Base-by-base conservation (phyloP, 2,329 filamentous ascomycete species). In the Aspergillus sp. region DNA sequence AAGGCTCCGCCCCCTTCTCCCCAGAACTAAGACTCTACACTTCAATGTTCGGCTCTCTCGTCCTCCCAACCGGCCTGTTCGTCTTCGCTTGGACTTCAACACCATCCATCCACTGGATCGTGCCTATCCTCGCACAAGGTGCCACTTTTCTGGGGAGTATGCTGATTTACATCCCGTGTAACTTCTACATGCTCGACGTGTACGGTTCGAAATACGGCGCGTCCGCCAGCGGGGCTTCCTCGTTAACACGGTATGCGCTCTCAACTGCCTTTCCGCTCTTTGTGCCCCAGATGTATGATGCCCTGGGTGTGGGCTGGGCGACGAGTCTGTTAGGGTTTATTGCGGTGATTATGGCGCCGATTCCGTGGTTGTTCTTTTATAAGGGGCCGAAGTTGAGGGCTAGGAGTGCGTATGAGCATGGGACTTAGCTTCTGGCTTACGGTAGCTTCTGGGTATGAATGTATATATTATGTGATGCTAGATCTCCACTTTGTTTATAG, bases 11-110 rank as follows among this genome's bases (percentile, higher is more conserved):
- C 11, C 15, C 37, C 5, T 54, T 48, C 17, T 52, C 62, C 1
- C 69, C 68, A 0, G 68, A 71, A 48, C 53, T 63, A 33, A 60
- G 63, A 5, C 65, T 73, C 4, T 67, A 64, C 41, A 57, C 66
- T 3, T 66, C 68, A n/a, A 61, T 70, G 43, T 58, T 66, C 24
- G 67, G 64, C 8, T 66, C 62, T 17, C 60, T 70, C 19, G 40
- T 68, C 4, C 61, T 72, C 7, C 80, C 86, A 0, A 75, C 72
- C 23, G 86, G 85, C 47, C 82, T 90, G 24, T 88, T 90, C 70
- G 87, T 85, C 82, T 89, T 89, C 63, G 87, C 86, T 55, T 90
- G 87, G 87, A 84, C 85, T 5, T 85, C 68, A 2, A 56, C 57
- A 1, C 47, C 61, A 1, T 46, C 51, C 3, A 57, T 68, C 81